Evolutionary conservation across 176 grass and related monocot species (phyloP).

Genomic region (Lolium multiflorum): DNA sequence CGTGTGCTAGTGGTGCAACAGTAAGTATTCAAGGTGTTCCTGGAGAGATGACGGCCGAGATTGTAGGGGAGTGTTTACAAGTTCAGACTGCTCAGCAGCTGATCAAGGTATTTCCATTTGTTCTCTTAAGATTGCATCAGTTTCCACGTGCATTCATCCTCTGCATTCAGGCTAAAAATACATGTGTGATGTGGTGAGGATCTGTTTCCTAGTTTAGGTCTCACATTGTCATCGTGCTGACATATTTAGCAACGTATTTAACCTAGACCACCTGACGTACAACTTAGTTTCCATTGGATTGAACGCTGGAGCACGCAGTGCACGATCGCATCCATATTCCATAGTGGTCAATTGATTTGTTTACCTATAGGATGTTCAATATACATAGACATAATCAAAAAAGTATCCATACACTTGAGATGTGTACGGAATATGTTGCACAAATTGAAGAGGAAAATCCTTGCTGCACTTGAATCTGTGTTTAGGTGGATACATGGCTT

Average conservation of each 20-base stretch:
- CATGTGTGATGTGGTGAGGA: slow-evolving; percentile 11
- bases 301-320: not conserved
- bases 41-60: slow-evolving; percentile 98
- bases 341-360: not conserved
- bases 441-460: not conserved
- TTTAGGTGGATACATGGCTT: not conserved
- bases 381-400: not conserved
- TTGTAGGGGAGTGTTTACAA: slow-evolving; percentile 77
- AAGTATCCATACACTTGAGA: not conserved
- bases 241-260: not conserved
- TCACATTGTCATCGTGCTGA: not conserved
- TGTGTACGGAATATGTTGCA: not conserved
- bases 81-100: slow-evolving; percentile 97
- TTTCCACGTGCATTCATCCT: not conserved
- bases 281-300: not conserved
- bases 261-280: not conserved
- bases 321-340: not conserved
- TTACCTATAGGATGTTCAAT: not conserved
- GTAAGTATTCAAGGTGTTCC: slow-evolving; percentile 93
- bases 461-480: not conserved
- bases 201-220: not conserved
- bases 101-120: slow-evolving; percentile 68
- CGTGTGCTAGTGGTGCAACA: slow-evolving; percentile 89
- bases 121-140: slow-evolving; percentile 19
- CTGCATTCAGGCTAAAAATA: slow-evolving; percentile 9